Base-by-base conservation (phyloP, 2,329 filamentous ascomycete species). In the Fusarium decemcellulare region DNA sequence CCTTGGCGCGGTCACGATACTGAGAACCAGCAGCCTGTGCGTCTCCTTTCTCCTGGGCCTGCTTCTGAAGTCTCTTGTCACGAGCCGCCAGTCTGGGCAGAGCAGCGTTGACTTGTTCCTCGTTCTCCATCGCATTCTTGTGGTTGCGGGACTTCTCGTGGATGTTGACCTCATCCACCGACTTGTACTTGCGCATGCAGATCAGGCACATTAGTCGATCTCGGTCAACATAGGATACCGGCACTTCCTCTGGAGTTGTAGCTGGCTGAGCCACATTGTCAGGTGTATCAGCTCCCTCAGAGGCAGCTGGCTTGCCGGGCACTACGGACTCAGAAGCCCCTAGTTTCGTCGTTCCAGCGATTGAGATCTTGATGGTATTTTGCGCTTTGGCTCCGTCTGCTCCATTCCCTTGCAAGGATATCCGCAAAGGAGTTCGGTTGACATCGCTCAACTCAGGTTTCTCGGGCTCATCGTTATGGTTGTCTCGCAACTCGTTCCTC, bases 1-100 rank as follows among this genome's bases (percentile, higher is more conserved):
- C 90, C 72, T 87, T 90, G 7, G 91, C 91, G 36, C 91, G 85
- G 74, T 93, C 91, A 27, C 89, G 86, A 75, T 91, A 92, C 68
- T 83, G 82, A 2, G 66, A 71, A 61, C 71, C 72, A 43, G 74
- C 55, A 18, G 76, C 71, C 52, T 51, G 63, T 18, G 65, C 70
- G 10, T 74, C 74, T 11, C 74, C 71, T 8, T 68, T 58, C 23
- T 71, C 70, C 11, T 75, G 72, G 3, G 60, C 72, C 64, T 74
- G 77, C 67, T 77, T 81, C 72, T 75, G 72, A 37, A 70, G 75
- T 54, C 71, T 74, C 74, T 78, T 79, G 76, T 86, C 75, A 55
- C 79, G 67, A 58, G 79, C 64, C 81, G 85, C 61, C 3, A 84
- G 63, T 8, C 81, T 74, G 2, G 79, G 77, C 29, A 79, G 63